A percentile compares a stretch with the other conserved stretches of the same genome.
Conservation (phyloP, 2,329 filamentous ascomycete genomes). For the Alternaria sp. region DNA sequence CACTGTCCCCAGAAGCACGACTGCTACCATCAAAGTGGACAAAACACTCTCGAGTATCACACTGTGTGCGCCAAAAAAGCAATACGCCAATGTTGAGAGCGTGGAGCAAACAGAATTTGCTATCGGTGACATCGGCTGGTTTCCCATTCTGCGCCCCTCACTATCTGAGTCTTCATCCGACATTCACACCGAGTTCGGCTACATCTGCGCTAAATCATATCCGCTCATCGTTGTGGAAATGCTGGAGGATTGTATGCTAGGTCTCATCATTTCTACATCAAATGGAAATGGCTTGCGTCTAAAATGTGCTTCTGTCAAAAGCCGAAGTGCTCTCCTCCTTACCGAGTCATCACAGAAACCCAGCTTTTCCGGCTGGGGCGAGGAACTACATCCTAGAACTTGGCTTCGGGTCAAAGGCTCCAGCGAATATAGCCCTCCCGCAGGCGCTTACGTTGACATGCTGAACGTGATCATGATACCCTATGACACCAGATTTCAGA, state of each 20-base stretch:
- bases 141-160: neutral
- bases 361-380: neutral
- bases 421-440: neutral
- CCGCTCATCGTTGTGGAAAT: neutral
- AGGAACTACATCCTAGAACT: accelerated
- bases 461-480: neutral
- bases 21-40: neutral
- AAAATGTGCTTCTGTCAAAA: neutral
- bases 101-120: neutral
- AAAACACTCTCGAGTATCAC: neutral
- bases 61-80: neutral
- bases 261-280: neutral
- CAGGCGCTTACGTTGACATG: neutral
- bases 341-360: too few species aligned
- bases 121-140: neutral
- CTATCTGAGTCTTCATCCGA: neutral
- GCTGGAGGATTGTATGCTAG: neutral
- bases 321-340: neutral
- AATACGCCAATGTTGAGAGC: neutral
- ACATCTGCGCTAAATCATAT: neutral
- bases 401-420: neutral
- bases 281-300: neutral
- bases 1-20: neutral
- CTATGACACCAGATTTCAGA: neutral
- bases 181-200: neutral